Base-by-base conservation (phyloP, 495 filamentous ascomycete species). In the Parmelia sp. region DNA sequence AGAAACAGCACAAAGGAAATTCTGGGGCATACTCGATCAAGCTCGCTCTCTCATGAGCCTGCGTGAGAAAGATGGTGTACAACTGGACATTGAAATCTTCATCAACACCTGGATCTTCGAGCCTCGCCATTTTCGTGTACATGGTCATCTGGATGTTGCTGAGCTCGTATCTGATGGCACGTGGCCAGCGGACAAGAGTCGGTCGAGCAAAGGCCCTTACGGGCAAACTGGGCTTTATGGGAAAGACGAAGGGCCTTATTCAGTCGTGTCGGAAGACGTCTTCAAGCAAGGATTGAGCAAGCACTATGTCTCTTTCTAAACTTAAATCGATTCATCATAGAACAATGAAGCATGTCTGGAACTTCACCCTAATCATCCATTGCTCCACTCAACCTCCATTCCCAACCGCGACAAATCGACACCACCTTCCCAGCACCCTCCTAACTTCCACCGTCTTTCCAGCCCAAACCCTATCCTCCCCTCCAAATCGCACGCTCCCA, bases 401-500 rank as follows among this genome's bases (percentile, higher is more conserved):
- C 11, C 23, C 31, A 42, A 57, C 51, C 37, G 63, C 70, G 57
- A 76, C 68, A 70, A 91, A 89, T 23, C 75, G 73, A 71, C 90
- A 94, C 91, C 91, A 96, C 57, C 88, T 82, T 42, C 79, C 80
- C 33, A 86, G 77, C 40, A 94, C 79, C 55, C 78, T 79, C 57
- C 80, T 80, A 29, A 90, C 78, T 45, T 86, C 80, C 7, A 92
- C 83, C 31, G 83, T 88, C 66, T 82, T 81, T n/a, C 88, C 88
- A 57, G 79, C 79, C 86, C 84, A 90, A 14, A 76, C 75, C 65
- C 79, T 80, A 57, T 84, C 81, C 36, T 84, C 84, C 39, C 74
- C 75, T 42, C 79, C 79, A 1, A 76, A 74, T n/a, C 79, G 79
- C 23, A 81, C 73, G 31, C 81, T 81, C 15, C 84, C 84, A 66